Percentiles rank a stretch among this genome's conserved stretches.
Evolutionary conservation across 331 rosid species (phyloP).

Genomic region (Quercus tomentella): DNA sequence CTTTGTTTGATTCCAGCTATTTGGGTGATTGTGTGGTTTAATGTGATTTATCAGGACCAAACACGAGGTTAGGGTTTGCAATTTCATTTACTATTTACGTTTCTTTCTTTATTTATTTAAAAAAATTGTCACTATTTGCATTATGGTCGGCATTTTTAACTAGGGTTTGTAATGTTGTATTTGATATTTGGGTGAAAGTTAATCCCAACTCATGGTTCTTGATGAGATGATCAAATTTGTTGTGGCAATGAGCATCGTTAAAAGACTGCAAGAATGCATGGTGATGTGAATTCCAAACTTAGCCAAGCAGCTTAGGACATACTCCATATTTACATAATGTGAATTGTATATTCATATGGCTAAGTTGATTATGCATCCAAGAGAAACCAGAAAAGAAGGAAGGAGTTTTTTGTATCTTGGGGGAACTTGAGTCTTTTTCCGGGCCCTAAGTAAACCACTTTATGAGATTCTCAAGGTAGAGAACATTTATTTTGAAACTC

Average conservation of each 20-base stretch:
- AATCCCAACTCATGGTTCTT: background rate
- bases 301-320: background rate
- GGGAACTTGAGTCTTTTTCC: background rate
- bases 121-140: too few species aligned
- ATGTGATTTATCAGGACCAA: background rate
- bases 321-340: background rate
- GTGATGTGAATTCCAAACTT: background rate
- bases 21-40: background rate
- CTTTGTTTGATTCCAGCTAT: background rate
- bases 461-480: background rate
- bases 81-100: background rate
- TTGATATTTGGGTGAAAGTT: background rate
- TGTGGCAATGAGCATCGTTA: background rate
- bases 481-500: background rate
- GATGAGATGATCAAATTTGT: background rate
- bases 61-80: background rate
- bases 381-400: background rate
- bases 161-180: background rate
- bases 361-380: background rate
- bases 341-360: background rate
- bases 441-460: background rate
- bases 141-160: background rate
- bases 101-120: background rate
- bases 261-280: background rate
- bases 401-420: background rate